Evolutionary conservation across 2,329 filamentous ascomycete species (phyloP).

Genomic region (Aciculosporium take): DNA sequence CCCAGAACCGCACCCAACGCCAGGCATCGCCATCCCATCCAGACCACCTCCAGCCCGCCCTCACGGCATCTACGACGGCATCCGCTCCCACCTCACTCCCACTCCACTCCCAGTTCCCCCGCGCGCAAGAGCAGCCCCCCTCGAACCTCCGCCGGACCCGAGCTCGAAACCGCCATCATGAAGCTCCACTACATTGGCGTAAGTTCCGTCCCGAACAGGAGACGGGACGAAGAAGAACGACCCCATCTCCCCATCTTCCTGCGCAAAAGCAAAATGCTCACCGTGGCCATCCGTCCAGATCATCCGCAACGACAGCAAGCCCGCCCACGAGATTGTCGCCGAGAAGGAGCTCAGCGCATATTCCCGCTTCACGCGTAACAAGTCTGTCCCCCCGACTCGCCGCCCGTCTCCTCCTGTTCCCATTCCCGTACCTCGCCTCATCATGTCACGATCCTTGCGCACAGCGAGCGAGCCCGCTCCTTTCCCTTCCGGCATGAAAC

Average conservation of each 20-base stretch:
- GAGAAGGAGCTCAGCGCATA: constrained; percentile 68
- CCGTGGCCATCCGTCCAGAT: constrained; percentile 39
- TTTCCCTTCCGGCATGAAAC: neutral
- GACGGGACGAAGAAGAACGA: too few relatives aligned
- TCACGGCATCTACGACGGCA: too few relatives aligned
- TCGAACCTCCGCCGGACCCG: neutral
- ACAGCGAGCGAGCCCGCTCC: neutral
- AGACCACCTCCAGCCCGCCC: too few relatives aligned
- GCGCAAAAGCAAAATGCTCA: too few relatives aligned
- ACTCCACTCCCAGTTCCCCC: too few relatives aligned
- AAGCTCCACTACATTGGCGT: constrained; percentile 83
- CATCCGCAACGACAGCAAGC: constrained; percentile 64
- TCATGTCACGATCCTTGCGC: neutral
- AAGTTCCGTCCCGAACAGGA: constrained; percentile 25
- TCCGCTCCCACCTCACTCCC: too few relatives aligned
- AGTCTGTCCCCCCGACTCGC: constrained; percentile 29
- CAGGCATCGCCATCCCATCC: too few relatives aligned
- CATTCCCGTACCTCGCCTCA: too few relatives aligned
- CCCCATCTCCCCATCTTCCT: too few relatives aligned
- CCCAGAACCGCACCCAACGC: too few relatives aligned
- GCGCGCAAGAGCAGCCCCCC: neutral
- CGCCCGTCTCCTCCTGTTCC: neutral
- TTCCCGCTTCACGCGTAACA: constrained; percentile 64
- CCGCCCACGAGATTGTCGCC: constrained; percentile 59
- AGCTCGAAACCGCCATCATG: constrained; percentile 37